Conservation (phyloP, 805 yeast genomes). For the Yarrowia sp. region DNA sequence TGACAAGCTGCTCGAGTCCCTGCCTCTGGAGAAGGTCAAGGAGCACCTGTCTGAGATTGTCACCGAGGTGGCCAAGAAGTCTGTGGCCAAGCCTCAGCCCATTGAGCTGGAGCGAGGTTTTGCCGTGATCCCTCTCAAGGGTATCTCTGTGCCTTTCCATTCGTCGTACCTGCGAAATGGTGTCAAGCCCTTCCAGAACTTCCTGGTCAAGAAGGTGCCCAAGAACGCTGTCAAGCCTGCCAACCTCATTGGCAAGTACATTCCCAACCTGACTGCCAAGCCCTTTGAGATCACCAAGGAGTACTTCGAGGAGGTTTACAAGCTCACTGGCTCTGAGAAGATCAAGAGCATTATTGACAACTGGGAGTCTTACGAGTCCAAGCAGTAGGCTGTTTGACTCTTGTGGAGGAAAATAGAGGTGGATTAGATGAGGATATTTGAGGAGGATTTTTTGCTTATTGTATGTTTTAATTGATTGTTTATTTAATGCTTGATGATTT, state of each 20-base stretch:
- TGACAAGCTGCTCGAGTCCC: slow-evolving; percentile 74
- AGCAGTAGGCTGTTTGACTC: slow-evolving; percentile 26
- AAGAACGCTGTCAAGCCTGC: slow-evolving; percentile 94
- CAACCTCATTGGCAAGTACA: slow-evolving; percentile 88
- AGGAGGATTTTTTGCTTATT: slow-evolving; percentile 1
- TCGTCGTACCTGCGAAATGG: slow-evolving; percentile 97
- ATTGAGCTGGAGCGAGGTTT: slow-evolving; percentile 96
- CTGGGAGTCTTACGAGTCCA: slow-evolving; percentile 78
- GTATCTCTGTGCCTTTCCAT: slow-evolving; percentile 99
- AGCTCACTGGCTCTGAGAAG: slow-evolving; percentile 85
- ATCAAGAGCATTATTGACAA: slow-evolving; percentile 85
- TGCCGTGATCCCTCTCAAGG: slow-evolving; percentile 96
- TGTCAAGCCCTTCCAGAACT: slow-evolving; percentile 98
- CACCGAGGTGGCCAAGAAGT: slow-evolving; percentile 75
- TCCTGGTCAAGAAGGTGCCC: slow-evolving; percentile 92
- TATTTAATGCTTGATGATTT: background rate
- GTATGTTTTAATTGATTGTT: background rate
- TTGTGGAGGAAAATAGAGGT: background rate
- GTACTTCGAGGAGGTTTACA: slow-evolving; percentile 93
- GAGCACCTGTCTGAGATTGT: slow-evolving; percentile 86
- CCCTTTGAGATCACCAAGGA: slow-evolving; percentile 96
- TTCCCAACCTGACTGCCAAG: slow-evolving; percentile 97
- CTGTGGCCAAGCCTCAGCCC: slow-evolving; percentile 90
- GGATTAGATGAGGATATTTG: background rate
- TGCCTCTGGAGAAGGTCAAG: slow-evolving; percentile 84